Evolutionary conservation across 306 rosid species (phyloP).

Genomic region (Gleditsia sinensis): DNA sequence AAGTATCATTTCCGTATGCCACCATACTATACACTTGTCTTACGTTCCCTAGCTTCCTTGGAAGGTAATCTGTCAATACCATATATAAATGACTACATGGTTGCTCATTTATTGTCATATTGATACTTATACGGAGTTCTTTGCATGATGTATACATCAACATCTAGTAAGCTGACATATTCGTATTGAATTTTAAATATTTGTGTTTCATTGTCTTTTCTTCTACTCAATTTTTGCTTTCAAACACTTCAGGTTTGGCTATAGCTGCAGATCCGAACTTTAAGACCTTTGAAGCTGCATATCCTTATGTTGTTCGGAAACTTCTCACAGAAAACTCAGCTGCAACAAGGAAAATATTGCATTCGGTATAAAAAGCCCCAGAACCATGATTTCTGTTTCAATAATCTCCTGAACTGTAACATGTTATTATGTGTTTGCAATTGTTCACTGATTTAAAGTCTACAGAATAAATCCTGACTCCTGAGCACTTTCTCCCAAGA

Average conservation of each 20-base stretch:
- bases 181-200: slow-evolving; percentile 24
- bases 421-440: slow-evolving; percentile 1
- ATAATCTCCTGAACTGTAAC: neutral
- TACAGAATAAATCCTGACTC: slow-evolving; percentile 20
- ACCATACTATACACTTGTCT: slow-evolving; percentile 84
- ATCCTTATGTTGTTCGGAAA: slow-evolving; percentile 86
- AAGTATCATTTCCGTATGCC: slow-evolving; percentile 97
- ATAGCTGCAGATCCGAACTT: slow-evolving; percentile 74
- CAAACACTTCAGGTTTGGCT: slow-evolving; percentile 71
- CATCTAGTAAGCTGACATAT: slow-evolving; percentile 24
- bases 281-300: slow-evolving; percentile 96
- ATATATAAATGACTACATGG: slow-evolving; percentile 8
- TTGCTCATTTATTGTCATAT: slow-evolving; percentile 13
- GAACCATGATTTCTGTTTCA: slow-evolving; percentile 21
- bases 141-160: slow-evolving; percentile 12
- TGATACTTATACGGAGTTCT: slow-evolving; percentile 6
- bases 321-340: slow-evolving; percentile 89
- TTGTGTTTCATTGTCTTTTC: slow-evolving; percentile 11
- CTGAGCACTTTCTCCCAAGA: neutral
- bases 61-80: slow-evolving; percentile 63
- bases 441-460: neutral
- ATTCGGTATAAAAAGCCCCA: slow-evolving; percentile 58
- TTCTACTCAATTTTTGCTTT: slow-evolving; percentile 24
- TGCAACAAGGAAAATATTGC: slow-evolving; percentile 68
- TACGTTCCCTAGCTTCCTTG: slow-evolving; percentile 89